A percentile compares a stretch with the other conserved stretches of the same genome.
phyloP scores from a whole-genome alignment of 1,284 basidiomycete genomes.

The Austropuccinia psidii region DNA sequence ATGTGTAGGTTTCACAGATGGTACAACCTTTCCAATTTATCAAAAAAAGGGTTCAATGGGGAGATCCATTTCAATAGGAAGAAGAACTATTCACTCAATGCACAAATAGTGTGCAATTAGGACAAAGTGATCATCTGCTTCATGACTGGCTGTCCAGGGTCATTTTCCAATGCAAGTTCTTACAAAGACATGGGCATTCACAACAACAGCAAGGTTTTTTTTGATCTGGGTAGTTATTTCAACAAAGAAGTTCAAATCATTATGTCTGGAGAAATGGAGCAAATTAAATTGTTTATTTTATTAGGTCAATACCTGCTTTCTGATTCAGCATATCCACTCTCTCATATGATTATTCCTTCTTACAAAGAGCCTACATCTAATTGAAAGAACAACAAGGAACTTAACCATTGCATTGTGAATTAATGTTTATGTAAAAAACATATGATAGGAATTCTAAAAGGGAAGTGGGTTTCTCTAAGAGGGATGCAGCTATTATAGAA shows the following conservation, averaged over 20 bases:
- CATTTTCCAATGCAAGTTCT: not conserved
- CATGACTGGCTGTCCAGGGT: not conserved
- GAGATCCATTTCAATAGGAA: not conserved
- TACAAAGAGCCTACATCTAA: not conserved
- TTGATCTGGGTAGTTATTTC: not conserved
- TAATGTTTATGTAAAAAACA: not conserved
- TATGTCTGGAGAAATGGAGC: too few species aligned
- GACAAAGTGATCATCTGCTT: not conserved
- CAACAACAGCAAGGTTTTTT: not conserved
- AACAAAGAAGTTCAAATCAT: too few species aligned
- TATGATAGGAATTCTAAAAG: not conserved
- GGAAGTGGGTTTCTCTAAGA: not conserved
- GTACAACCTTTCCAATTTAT: not conserved
- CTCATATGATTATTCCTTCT: not conserved
- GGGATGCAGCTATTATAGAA: not conserved
- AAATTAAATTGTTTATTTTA: not conserved
- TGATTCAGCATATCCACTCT: not conserved
- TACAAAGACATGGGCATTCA: not conserved
- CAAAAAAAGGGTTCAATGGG: not conserved
- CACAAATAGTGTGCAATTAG: not conserved
- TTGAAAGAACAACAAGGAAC: not conserved
- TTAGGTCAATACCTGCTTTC: not conserved
- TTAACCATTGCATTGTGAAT: conserved; percentile 14
- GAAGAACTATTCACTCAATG: not conserved
- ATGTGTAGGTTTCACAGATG: not conserved